Evolutionary conservation across 768 basidiomycete genomes (phyloP), one percentile per base, ranked within the genome.

Genomic region (Rubroboletus pulcherrimus): DNA sequence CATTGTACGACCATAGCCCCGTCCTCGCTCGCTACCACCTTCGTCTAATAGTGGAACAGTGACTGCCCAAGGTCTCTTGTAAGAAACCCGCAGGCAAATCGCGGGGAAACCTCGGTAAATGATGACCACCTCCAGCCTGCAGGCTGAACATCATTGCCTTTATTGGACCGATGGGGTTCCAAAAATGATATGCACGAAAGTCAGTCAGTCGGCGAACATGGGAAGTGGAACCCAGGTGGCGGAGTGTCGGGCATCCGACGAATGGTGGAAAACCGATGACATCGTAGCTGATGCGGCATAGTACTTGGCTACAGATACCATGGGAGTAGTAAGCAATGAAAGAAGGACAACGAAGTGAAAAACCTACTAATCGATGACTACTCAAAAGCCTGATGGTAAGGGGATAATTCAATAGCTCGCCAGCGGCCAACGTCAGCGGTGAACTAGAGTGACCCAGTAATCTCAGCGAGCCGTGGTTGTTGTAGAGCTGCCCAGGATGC

Each of bases 221-320:
- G 38, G 54, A 48, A 31, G 19, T 2, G 34, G 26, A 15, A 48
- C 9, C 7, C 15, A 24, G 50, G 30, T 38, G 30, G 10, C 14
- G 17, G 52, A 54, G 37, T 31, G n/a, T 54, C 43, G 52, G 55
- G 38, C 24, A 17, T 34, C 55, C 53, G 37, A 40, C 31, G 17
- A 34, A n/a, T 31, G 42, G 30, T 17, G 24, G 46, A 17, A 35
- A 42, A 31, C 29, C 5, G 45, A 41, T 29, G 31, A 24, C 15
- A 44, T 33, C 31, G 9, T 9, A 47, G 19, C 29, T 24, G 51
- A 43, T 35, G 19, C 15, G 4, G n/a, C n/a, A n/a, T 12, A 8
- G 11, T 21, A 12, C 38, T 12, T 19, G 50, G 29, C 19, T 30
- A 14, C 17, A 29, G 14, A 39, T 29, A 19, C n/a, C 17, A 53